These are phyloP conservation scores for Grosmannia serpens DNA, from an alignment of 2,329 filamentous ascomycete species.

Conservation along the genomic window DNA sequence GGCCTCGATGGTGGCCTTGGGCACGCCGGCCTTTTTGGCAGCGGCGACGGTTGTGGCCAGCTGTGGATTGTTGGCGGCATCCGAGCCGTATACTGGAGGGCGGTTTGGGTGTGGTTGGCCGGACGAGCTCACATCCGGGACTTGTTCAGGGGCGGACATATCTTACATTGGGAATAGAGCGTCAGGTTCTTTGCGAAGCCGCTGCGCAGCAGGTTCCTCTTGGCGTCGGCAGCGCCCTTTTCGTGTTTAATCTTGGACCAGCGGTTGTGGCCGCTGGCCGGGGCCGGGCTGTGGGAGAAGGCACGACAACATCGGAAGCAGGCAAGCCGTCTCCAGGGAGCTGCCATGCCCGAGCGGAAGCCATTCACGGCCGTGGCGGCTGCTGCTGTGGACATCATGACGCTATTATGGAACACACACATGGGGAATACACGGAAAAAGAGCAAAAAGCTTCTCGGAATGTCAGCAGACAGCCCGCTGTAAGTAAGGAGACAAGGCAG, in stretches of 20 bases:
- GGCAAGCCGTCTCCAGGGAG: constrained; percentile 14
- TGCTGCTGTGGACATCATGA: not conserved
- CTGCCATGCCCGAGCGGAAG: not conserved
- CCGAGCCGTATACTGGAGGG: constrained; percentile 42
- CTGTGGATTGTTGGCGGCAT: constrained; percentile 62
- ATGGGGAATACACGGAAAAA: not conserved
- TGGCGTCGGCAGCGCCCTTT: constrained; percentile 75
- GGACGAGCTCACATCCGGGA: not conserved
- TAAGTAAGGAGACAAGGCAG: not conserved
- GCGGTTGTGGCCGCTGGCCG: constrained; percentile 67
- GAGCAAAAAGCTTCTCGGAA: not conserved
- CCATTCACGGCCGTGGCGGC: not conserved
- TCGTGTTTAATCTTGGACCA: constrained; percentile 97
- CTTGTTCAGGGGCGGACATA: not conserved
- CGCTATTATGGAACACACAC: not conserved
- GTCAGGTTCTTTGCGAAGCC: constrained; percentile 61
- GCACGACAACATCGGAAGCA: constrained; percentile 38
- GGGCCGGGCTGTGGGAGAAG: constrained; percentile 32
- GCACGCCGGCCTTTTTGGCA: constrained; percentile 76
- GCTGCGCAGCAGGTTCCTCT: constrained; percentile 62
- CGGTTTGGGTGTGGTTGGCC: not conserved
- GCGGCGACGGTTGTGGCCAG: constrained; percentile 57
- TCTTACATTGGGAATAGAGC: constrained; percentile 65
- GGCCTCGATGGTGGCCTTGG: constrained; percentile 66
- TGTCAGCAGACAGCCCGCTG: not conserved